Conservation (phyloP, 148 eudicot species). For the Rheum nobile region DNA sequence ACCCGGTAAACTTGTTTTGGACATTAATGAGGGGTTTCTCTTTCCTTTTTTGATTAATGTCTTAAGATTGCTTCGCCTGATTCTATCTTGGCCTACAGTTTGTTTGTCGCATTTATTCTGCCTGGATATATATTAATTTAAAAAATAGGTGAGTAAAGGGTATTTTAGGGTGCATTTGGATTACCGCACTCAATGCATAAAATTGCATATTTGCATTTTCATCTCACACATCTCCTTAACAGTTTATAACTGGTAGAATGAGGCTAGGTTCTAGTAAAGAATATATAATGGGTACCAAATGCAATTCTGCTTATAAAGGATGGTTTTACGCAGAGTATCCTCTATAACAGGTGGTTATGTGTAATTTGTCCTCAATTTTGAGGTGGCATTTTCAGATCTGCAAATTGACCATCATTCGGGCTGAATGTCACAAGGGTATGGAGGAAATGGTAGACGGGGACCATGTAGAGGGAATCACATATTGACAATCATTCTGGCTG, state of each 20-base stretch:
- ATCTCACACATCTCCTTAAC: neutral
- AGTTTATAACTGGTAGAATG: neutral
- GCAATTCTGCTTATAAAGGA: neutral
- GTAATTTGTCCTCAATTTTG: neutral
- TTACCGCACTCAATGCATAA: too few species aligned
- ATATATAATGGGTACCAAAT: neutral
- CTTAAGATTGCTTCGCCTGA: neutral
- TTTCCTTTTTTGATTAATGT: neutral
- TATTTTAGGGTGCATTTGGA: neutral
- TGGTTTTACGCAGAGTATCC: neutral
- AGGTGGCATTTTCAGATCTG: neutral
- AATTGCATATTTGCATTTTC: too few species aligned
- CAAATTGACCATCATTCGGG: neutral
- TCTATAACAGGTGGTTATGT: neutral
- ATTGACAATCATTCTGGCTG: neutral
- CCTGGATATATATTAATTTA: neutral
- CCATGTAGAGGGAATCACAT: neutral
- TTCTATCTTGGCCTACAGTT: neutral
- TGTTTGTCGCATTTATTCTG: neutral
- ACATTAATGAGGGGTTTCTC: neutral
- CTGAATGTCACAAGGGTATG: neutral
- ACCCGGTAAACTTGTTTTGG: conserved; percentile 23
- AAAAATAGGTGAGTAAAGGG: neutral
- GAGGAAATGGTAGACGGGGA: neutral
- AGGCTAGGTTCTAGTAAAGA: neutral